Conservation (phyloP, 108 stramenopile genomes). For the Skeletonema tropicum region DNA sequence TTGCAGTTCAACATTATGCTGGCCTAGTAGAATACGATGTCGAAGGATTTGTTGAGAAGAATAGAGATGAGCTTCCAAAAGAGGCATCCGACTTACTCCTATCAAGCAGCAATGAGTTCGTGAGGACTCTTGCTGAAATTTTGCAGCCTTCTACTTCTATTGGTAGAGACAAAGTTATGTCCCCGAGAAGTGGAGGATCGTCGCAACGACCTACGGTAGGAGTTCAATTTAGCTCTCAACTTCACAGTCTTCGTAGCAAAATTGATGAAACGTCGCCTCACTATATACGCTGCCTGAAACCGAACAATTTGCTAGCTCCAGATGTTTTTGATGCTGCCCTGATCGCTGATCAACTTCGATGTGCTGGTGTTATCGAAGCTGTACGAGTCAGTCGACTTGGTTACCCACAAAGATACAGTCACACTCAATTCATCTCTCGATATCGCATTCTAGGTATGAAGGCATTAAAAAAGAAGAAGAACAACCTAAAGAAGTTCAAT, state of each 20-base stretch:
- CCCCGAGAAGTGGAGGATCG: constrained; percentile 31
- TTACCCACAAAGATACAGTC: constrained; percentile 80
- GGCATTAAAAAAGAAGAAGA: constrained; percentile 17
- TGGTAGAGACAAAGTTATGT: constrained; percentile 13
- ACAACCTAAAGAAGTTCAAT: constrained; percentile 8
- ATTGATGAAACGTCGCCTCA: constrained; percentile 85
- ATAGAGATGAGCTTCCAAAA: constrained; percentile 90
- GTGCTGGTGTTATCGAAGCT: constrained; percentile 89
- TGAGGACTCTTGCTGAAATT: constrained; percentile 54
- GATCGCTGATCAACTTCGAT: constrained; percentile 82
- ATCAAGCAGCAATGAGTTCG: constrained; percentile 52
- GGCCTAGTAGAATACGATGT: constrained; percentile 89
- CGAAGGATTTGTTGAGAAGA: constrained; percentile 88
- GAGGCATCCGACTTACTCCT: constrained; percentile 71
- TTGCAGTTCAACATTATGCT: constrained; percentile 86
- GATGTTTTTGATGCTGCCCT: constrained; percentile 72
- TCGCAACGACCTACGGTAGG: constrained; percentile 66
- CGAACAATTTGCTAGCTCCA: constrained; percentile 75
- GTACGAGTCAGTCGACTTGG: constrained; percentile 85
- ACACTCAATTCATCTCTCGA: constrained; percentile 63
- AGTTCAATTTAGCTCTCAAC: constrained; percentile 75
- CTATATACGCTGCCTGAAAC: constrained; percentile 90
- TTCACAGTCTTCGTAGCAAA: constrained; percentile 63
- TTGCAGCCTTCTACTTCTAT: constrained; percentile 21
- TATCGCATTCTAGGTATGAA: constrained; percentile 54